These are phyloP conservation scores for Stentor roeselii DNA, from an alignment of 73 alveolate genomes.

Conservation along the genomic window DNA sequence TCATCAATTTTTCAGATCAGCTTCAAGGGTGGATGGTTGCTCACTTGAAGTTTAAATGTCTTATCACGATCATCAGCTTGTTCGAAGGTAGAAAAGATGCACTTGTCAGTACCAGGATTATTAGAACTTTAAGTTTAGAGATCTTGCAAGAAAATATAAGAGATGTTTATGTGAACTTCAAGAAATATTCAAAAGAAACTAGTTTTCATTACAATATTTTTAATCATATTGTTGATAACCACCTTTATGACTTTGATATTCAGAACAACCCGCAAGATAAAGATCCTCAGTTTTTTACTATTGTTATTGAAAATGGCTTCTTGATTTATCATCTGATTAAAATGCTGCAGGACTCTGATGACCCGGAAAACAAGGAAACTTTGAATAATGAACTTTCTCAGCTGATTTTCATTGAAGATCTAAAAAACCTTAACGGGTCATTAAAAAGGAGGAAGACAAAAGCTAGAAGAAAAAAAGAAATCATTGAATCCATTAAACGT, in stretches of 20 bases:
- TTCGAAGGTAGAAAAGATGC: slow-evolving; percentile 48
- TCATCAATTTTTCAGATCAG: no score
- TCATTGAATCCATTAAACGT: neutral
- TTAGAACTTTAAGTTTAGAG: slow-evolving; percentile 45
- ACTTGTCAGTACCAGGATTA: slow-evolving; percentile 46
- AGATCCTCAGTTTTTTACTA: slow-evolving; percentile 27
- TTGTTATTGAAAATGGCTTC: slow-evolving; percentile 55
- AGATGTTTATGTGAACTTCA: slow-evolving; percentile 39
- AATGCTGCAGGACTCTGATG: slow-evolving; percentile 41
- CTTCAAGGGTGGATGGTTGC: slow-evolving; percentile 52
- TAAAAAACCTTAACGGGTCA: slow-evolving; percentile 26
- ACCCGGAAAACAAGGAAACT: slow-evolving; percentile 34
- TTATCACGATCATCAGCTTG: slow-evolving; percentile 46
- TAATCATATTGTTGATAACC: slow-evolving; percentile 30
- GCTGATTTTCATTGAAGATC: slow-evolving; percentile 35
- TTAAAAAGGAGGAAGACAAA: slow-evolving; percentile 30
- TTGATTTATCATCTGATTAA: slow-evolving; percentile 36
- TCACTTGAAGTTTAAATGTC: slow-evolving; percentile 52
- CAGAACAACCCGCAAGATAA: slow-evolving; percentile 30
- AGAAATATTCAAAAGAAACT: slow-evolving; percentile 24
- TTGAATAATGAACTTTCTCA: slow-evolving; percentile 27
- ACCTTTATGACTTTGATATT: neutral
- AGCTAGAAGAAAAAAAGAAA: neutral
- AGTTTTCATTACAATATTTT: slow-evolving; percentile 32
- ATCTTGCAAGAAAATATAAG: slow-evolving; percentile 41